phyloP scores from a whole-genome alignment of 2,329 filamentous ascomycete genomes.

The Diaporthe velutina region DNA sequence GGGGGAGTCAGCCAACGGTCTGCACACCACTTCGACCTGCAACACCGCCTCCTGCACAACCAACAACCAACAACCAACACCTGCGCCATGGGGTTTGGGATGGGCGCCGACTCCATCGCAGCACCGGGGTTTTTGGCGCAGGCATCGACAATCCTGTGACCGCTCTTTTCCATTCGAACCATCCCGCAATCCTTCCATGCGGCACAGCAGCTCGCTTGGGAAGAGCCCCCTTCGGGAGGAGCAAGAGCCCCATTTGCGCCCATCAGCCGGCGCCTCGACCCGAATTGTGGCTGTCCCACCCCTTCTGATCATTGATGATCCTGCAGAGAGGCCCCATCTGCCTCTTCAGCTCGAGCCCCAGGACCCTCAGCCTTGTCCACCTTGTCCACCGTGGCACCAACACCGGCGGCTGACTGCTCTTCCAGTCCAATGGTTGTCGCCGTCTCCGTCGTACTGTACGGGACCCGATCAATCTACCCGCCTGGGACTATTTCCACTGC shows the following conservation, averaged over 20 bases:
- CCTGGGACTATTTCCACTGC: background rate
- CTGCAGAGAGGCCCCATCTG: background rate
- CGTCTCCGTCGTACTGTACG: constrained; percentile 16
- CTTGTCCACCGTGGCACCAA: constrained; percentile 20
- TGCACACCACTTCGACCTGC: background rate
- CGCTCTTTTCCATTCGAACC: constrained; percentile 33
- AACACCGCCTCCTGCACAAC: background rate
- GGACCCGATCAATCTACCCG: background rate
- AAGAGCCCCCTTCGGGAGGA: background rate
- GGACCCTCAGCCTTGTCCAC: too few species aligned
- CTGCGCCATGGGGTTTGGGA: background rate
- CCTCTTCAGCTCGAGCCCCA: constrained; percentile 21
- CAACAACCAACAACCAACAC: background rate
- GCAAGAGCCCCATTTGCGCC: background rate
- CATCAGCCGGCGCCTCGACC: constrained; percentile 18
- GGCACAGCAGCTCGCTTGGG: constrained; percentile 4
- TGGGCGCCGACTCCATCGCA: constrained; percentile 4
- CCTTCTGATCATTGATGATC: background rate
- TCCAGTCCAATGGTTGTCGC: constrained; percentile 1
- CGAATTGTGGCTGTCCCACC: constrained; percentile 5
- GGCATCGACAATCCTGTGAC: constrained; percentile 32
- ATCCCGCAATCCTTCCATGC: constrained; percentile 27
- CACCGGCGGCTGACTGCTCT: background rate
- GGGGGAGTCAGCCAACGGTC: background rate
- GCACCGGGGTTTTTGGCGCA: background rate